A percentile compares a stretch with the other conserved stretches of the same genome.
These are phyloP conservation scores for Barnettozyma sp. DNA, from an alignment of 805 yeast species.

Conservation along the genomic window DNA sequence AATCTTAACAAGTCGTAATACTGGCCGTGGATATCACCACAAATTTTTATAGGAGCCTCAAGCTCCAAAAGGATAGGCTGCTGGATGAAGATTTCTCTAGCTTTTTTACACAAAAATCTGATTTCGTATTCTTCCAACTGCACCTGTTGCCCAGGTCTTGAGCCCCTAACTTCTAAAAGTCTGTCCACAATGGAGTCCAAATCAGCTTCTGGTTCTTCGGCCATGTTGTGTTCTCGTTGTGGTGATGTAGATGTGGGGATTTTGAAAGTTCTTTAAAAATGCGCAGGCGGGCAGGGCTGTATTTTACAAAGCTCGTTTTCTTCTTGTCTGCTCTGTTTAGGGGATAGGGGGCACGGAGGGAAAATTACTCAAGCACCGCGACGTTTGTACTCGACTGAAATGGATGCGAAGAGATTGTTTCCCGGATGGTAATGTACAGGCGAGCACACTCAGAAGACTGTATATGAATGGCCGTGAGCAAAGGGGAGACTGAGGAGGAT, in stretches of 20 bases:
- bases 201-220: slow-evolving; percentile 70
- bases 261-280: slow-evolving; percentile 2
- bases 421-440: too few relatives aligned
- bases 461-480: too few relatives aligned
- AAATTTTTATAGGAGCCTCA: slow-evolving; percentile 92
- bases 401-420: too few relatives aligned
- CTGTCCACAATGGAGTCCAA: slow-evolving; percentile 96
- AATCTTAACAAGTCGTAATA: slow-evolving; percentile 91
- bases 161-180: slow-evolving; percentile 93
- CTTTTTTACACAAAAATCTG: slow-evolving; percentile 92
- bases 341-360: too few relatives aligned
- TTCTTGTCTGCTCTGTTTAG: too few relatives aligned
- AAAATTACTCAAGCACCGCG: too few relatives aligned
- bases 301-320: too few relatives aligned
- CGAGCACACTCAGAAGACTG: too few relatives aligned
- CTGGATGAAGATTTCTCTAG: slow-evolving; percentile 95
- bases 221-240: slow-evolving; percentile 23
- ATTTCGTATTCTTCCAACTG: slow-evolving; percentile 91
- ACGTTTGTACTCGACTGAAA: too few relatives aligned
- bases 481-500: too few relatives aligned
- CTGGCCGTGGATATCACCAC: slow-evolving; percentile 99
- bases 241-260: slow-evolving; percentile 8
- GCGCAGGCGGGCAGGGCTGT: not conserved
- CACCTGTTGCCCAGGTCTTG: slow-evolving; percentile 97
- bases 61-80: slow-evolving; percentile 93